A percentile compares a stretch with the other conserved stretches of the same genome.
These are phyloP conservation scores for Hygrocybe punicea DNA, from an alignment of 768 basidiomycete species.

Conservation along the genomic window DNA sequence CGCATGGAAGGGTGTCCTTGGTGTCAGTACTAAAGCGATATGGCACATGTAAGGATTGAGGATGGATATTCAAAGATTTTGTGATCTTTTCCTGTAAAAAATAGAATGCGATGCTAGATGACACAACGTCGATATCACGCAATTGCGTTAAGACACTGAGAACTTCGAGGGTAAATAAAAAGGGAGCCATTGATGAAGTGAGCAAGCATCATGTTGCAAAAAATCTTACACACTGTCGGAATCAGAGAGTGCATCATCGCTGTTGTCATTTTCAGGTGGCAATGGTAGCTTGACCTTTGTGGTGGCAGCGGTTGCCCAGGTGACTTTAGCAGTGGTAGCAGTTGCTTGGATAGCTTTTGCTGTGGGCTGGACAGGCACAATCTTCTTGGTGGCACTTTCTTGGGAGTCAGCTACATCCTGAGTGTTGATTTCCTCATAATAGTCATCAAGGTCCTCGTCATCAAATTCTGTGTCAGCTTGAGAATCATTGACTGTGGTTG, in stretches of 20 bases:
- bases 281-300: too few relatives aligned
- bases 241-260: neutral
- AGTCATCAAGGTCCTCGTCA: neutral
- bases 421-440: neutral
- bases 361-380: neutral
- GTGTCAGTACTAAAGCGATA: conserved; percentile 4
- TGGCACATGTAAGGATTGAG: neutral
- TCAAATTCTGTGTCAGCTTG: neutral
- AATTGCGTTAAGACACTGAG: neutral
- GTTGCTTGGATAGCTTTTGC: too few relatives aligned
- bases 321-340: too few relatives aligned
- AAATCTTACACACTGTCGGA: neutral
- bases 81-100: too few relatives aligned
- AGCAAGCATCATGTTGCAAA: neutral
- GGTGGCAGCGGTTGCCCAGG: neutral
- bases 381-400: too few relatives aligned
- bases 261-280: neutral
- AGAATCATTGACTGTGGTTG: neutral
- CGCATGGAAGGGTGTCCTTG: neutral
- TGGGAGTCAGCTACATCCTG: too few relatives aligned
- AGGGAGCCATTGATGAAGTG: neutral
- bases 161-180: neutral
- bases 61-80: neutral
- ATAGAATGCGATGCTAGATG: neutral
- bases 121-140: neutral